A percentile compares a stretch with the other conserved stretches of the same genome.
Conservation (phyloP, 768 basidiomycete genomes). For the Royoungia palumana region DNA sequence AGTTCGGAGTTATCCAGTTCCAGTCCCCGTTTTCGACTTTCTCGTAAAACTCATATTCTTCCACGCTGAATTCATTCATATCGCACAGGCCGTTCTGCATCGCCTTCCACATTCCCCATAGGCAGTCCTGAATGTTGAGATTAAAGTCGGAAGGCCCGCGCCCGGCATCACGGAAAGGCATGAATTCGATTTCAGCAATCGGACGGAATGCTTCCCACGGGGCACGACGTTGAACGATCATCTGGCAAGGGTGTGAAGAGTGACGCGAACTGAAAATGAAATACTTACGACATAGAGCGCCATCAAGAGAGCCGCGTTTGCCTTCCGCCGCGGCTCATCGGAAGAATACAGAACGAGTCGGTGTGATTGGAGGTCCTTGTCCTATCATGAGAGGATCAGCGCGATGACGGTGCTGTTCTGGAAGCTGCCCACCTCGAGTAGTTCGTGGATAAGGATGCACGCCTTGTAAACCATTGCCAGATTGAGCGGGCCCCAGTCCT, state of each 20-base stretch:
- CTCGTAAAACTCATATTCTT: conserved; percentile 92
- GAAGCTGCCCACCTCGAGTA: conserved; percentile 62
- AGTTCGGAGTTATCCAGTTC: conserved; percentile 92
- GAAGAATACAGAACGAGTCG: conserved; percentile 87
- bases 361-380: conserved; percentile 67
- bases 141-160: conserved; percentile 90
- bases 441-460: conserved; percentile 87
- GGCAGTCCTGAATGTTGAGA: conserved; percentile 88
- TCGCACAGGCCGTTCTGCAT: conserved; percentile 92
- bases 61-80: conserved; percentile 89
- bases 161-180: conserved; percentile 95
- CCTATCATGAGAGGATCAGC: conserved; percentile 44
- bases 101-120: conserved; percentile 85
- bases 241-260: conserved; percentile 44
- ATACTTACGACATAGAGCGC: conserved; percentile 83
- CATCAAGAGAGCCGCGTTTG: conserved; percentile 93
- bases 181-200: conserved; percentile 87
- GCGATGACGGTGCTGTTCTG: conserved; percentile 20
- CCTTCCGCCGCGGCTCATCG: conserved; percentile 80
- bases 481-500: conserved; percentile 92
- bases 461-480: conserved; percentile 92
- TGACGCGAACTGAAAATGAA: conserved; percentile 2
- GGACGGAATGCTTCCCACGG: conserved; percentile 97
- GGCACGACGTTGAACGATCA: conserved; percentile 86
- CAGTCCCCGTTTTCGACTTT: conserved; percentile 95